These are phyloP conservation scores for Lolium perenne DNA, from an alignment of 176 grass and related monocot species.

Conservation along the genomic window DNA sequence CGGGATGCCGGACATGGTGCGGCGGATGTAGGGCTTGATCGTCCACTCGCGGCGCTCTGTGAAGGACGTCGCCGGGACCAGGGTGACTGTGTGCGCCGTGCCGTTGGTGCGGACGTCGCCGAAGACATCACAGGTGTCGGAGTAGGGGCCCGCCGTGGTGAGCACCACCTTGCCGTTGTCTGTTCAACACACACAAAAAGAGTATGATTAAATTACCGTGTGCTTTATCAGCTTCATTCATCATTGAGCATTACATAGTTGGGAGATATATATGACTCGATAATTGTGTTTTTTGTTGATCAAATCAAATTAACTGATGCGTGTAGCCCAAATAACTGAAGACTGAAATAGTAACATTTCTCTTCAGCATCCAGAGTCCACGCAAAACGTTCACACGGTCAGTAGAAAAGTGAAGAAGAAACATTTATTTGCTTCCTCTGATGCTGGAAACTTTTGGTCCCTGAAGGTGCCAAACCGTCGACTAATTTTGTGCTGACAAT, in stretches of 20 bases:
- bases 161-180: slow-evolving; percentile 57
- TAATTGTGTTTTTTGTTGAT: background rate
- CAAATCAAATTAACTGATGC: background rate
- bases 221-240: background rate
- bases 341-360: background rate
- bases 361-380: background rate
- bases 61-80: slow-evolving; percentile 32
- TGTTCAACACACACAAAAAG: background rate
- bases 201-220: background rate
- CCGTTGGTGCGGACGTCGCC: slow-evolving; percentile 77
- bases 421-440: background rate
- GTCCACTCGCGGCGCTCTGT: slow-evolving; percentile 49
- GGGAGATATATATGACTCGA: background rate
- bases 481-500: background rate
- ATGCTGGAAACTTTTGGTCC: background rate
- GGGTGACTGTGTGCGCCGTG: slow-evolving; percentile 44
- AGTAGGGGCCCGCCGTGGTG: slow-evolving; percentile 43
- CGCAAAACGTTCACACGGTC: background rate
- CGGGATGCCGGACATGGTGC: slow-evolving; percentile 42
- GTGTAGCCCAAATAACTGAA: background rate
- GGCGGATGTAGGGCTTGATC: slow-evolving; percentile 68
- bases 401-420: background rate
- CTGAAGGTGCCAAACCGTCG: background rate
- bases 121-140: slow-evolving; percentile 71
- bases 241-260: background rate